A percentile compares a stretch with the other conserved stretches of the same genome.
phyloP scores from a whole-genome alignment of 352 stramenopile species.

The Phytophthora brassicae region DNA sequence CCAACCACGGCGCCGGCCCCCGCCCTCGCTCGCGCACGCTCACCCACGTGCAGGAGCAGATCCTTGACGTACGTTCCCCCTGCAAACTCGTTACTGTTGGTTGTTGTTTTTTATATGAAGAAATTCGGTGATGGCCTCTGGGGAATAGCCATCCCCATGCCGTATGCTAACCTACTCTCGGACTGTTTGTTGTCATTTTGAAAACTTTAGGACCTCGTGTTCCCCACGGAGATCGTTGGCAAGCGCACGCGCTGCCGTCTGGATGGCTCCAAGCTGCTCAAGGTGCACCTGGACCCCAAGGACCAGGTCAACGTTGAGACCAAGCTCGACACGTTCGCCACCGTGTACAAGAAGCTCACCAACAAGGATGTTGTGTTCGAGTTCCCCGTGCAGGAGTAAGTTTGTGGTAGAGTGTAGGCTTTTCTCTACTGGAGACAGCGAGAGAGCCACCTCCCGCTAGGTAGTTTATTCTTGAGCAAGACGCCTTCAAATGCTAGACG shows the following conservation, averaged over 20 bases:
- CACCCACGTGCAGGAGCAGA: constrained; percentile 98
- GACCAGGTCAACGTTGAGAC: constrained; percentile 99
- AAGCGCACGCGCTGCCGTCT: constrained; percentile 98
- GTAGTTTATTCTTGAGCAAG: constrained; percentile 65
- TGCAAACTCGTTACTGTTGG: constrained; percentile 6
- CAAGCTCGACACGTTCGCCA: constrained; percentile 99
- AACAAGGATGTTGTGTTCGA: constrained; percentile 99
- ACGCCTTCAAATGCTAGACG: constrained; percentile 28
- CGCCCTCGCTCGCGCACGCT: constrained; percentile 97
- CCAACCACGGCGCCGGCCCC: constrained; percentile 93
- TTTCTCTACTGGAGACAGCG: constrained; percentile 6
- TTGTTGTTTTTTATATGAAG: constrained; percentile 20
- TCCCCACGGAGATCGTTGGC: constrained; percentile 99
- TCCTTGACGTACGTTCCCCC: constrained; percentile 93
- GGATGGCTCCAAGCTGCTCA: constrained; percentile 97
- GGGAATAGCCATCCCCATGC: constrained; percentile 88
- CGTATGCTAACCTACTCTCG: constrained; percentile 70
- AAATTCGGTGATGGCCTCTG: constrained; percentile 88
- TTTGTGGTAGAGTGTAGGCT: constrained; percentile 35
- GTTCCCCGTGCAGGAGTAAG: constrained; percentile 92
- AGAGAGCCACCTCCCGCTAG: constrained; percentile 31
- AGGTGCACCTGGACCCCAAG: constrained; percentile 98
- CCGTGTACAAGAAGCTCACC: constrained; percentile 99
- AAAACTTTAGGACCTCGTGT: constrained; percentile 96
- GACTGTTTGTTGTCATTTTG: constrained; percentile 22